A percentile compares a stretch with the other conserved stretches of the same genome.
Conservation (phyloP, 768 basidiomycete species). For the Phanerochaete carnosa region DNA sequence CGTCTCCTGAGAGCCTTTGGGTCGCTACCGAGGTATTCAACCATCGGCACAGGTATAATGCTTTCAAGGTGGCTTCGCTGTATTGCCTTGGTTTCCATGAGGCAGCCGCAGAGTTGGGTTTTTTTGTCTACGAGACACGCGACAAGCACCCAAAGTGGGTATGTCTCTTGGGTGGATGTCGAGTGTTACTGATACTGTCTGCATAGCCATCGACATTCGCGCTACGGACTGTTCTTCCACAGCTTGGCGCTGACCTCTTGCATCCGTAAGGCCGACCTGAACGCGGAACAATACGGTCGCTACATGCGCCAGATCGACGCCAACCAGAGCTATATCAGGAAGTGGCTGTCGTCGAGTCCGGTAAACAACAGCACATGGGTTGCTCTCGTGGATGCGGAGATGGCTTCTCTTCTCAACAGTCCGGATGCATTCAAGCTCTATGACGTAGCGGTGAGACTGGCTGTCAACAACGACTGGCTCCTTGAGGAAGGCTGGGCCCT, state of each 20-base stretch:
- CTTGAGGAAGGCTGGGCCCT: conserved; percentile 71
- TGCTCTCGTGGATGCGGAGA: conserved; percentile 68
- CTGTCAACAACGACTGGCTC: conserved; percentile 66
- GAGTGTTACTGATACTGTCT: not conserved
- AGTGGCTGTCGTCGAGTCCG: conserved; percentile 71
- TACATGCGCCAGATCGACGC: conserved; percentile 56
- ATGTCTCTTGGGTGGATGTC: not conserved
- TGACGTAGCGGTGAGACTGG: conserved; percentile 68
- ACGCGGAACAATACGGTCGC: conserved; percentile 29
- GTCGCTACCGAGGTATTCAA: not conserved
- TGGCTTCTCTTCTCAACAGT: conserved; percentile 54
- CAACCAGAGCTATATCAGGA: conserved; percentile 61
- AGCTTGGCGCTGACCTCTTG: conserved; percentile 63
- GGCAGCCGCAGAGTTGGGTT: conserved; percentile 62
- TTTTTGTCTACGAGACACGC: conserved; percentile 55
- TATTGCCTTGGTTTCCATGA: conserved; percentile 58
- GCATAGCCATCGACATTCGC: conserved; percentile 61
- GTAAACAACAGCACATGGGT: conserved; percentile 70
- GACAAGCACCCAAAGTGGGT: conserved; percentile 62
- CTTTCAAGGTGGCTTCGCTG: conserved; percentile 65
- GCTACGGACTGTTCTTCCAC: conserved; percentile 69
- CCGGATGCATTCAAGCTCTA: conserved; percentile 63
- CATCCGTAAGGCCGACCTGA: conserved; percentile 42
- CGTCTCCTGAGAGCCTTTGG: conserved; percentile 13
- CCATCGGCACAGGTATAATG: conserved; percentile 47